phyloP scores from a whole-genome alignment of 2,329 filamentous ascomycete species.

The Penicillium fuscoglaucum region DNA sequence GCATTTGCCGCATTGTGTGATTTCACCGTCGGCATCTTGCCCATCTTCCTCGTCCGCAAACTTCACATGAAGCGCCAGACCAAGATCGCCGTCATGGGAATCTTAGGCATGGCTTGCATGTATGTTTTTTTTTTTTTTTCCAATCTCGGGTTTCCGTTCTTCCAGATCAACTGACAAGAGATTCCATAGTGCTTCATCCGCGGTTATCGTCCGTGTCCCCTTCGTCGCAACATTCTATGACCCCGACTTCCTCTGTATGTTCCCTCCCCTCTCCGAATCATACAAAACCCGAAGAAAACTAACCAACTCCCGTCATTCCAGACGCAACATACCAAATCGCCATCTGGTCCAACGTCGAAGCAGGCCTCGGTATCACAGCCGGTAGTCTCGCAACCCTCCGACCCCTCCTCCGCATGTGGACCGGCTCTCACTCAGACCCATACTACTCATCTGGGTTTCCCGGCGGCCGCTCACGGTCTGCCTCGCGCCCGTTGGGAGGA shows the following conservation, averaged over 20 bases:
- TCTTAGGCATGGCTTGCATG: slow-evolving; percentile 59
- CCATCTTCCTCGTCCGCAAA: slow-evolving; percentile 56
- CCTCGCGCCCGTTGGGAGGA: slow-evolving; percentile 20
- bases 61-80: slow-evolving; percentile 56
- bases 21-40: slow-evolving; percentile 55
- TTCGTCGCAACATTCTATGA: slow-evolving; percentile 42
- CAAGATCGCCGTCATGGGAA: slow-evolving; percentile 54
- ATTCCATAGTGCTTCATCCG: slow-evolving; percentile 43
- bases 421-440: slow-evolving; percentile 22
- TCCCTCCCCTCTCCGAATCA: background rate
- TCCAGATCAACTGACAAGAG: slow-evolving; percentile 2
- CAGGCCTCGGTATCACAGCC: slow-evolving; percentile 45
- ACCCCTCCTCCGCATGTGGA: slow-evolving; percentile 45
- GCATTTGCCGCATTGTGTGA: slow-evolving; percentile 44
- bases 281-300: background rate
- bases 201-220: slow-evolving; percentile 48
- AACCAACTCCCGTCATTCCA: slow-evolving; percentile 9
- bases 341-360: slow-evolving; percentile 41
- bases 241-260: slow-evolving; percentile 38
- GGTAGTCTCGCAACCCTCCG: slow-evolving; percentile 51
- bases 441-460: slow-evolving; percentile 26
- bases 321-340: slow-evolving; percentile 48
- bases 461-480: slow-evolving; percentile 9
- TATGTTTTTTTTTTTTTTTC: slow-evolving; percentile 18
- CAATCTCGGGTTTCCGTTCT: slow-evolving; percentile 13